Evolutionary conservation across 2,329 filamentous ascomycete genomes (phyloP), one percentile per base, ranked within the genome.

Genomic region (Penicillium sp.): DNA sequence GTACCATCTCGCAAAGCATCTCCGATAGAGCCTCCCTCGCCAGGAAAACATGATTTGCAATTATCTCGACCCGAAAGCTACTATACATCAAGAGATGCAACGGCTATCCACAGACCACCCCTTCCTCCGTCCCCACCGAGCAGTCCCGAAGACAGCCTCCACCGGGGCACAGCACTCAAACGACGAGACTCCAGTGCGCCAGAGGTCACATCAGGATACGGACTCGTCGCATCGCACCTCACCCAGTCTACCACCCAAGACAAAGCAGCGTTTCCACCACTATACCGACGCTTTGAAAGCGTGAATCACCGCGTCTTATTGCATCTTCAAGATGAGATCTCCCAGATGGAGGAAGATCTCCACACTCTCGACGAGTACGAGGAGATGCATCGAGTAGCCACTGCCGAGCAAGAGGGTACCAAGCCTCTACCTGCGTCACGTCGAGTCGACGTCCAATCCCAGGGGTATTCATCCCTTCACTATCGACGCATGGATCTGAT

Each of bases 291-390:
- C 60, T 97, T 97, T 71, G 89, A 91, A 73, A 84, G 87, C 12
- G 80, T 97, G 19, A 93, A 95, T 70, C 92, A 96, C 73, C 88
- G 93, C 2, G 80, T 96, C 2, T 80, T 97, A 2, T 82, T 97
- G 0, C 89, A 95, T 65, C 82, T 96, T 17, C 93, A 97, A 76
- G 92, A 96, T 72, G 92, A 96, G 74, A 86, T 97, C 19, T 83
- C 84, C 33, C 90, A 94, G 69, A 81, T 96, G 40, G 93, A 97
- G 76, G 89, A 92, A 70, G 88, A 93, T 60, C 83, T 97, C 0
- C 85, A 86, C 19, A 81, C 83, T 0, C 78, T 95, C 0, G 93
- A 97, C 59, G 83, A 86, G 64, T 80, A 81, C 45, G 82, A 86
- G 55, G 75, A 75, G 61, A 76, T 76, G 64, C 74, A 77, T 56